Evolutionary conservation across 139 green algal genomes (phyloP).

Genomic region (Mesotaenium endlicherianum): DNA sequence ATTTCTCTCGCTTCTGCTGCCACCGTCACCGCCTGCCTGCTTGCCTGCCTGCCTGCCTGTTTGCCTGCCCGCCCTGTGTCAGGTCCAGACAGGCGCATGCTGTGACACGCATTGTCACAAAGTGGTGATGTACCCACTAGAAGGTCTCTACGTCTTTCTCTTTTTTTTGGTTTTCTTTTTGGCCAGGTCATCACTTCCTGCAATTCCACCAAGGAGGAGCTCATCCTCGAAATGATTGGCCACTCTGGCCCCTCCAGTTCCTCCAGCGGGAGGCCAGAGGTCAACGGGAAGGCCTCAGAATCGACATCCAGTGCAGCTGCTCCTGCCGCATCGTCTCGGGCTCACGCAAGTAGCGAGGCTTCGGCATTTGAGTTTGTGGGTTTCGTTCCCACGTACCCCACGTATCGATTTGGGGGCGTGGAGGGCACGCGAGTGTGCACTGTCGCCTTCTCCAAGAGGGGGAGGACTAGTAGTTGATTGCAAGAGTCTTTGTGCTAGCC

Average conservation of each 20-base stretch:
- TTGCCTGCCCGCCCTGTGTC: background rate
- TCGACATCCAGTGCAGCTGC: background rate
- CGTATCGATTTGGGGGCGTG: slow-evolving; percentile 54
- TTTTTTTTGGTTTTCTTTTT: background rate
- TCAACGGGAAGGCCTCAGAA: background rate
- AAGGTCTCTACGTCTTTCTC: too few relatives aligned
- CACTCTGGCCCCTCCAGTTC: too few relatives aligned
- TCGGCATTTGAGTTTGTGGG: slow-evolving; percentile 40
- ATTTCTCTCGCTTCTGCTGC: too few relatives aligned
- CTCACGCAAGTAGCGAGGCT: too few relatives aligned
- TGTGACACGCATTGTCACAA: too few relatives aligned
- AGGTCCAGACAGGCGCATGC: too few relatives aligned
- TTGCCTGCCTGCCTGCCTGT: background rate
- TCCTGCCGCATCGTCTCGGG: background rate
- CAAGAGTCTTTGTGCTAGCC: too few relatives aligned
- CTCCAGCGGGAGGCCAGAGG: background rate
- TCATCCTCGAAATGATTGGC: slow-evolving; percentile 35
- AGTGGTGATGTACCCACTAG: too few relatives aligned
- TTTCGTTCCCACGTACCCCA: slow-evolving; percentile 53
- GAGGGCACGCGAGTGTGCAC: slow-evolving; percentile 55
- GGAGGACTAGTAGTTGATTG: too few relatives aligned
- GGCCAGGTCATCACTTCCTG: slow-evolving; percentile 60
- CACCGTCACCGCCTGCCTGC: background rate
- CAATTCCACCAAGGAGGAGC: slow-evolving; percentile 58
- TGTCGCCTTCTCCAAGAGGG: slow-evolving; percentile 43